Percentiles rank a stretch among this genome's conserved stretches.
Evolutionary conservation across 441 rosid genomes (phyloP).

Genomic region (Gossypium schwendimanii): DNA sequence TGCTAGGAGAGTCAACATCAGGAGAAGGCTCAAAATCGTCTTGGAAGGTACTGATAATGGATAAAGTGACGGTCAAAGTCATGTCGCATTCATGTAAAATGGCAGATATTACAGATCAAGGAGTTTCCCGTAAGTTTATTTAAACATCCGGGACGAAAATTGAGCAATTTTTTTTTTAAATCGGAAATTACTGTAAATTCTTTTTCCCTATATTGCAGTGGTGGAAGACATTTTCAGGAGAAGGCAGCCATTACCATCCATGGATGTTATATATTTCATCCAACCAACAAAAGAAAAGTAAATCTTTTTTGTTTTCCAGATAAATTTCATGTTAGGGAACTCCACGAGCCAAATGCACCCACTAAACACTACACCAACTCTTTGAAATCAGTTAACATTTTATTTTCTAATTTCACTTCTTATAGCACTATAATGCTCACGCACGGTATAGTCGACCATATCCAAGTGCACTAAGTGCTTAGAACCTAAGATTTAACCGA

Average conservation of each 20-base stretch:
- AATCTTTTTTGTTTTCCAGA: background rate
- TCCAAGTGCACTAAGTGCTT: too few species aligned
- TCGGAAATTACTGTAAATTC: conserved; percentile 1
- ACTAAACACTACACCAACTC: too few species aligned
- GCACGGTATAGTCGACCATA: too few species aligned
- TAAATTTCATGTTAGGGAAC: background rate
- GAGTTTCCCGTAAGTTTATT: conserved; percentile 66
- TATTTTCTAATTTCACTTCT: too few species aligned
- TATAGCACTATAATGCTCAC: too few species aligned
- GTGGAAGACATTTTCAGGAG: conserved; percentile 67
- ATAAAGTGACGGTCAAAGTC: conserved; percentile 84
- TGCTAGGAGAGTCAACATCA: conserved; percentile 73
- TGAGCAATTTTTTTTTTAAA: background rate
- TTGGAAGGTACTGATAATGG: conserved; percentile 98
- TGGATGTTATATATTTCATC: conserved; percentile 63
- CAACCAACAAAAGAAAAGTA: conserved; percentile 71
- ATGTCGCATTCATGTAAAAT: conserved; percentile 89
- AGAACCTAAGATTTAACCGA: too few species aligned
- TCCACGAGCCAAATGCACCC: too few species aligned
- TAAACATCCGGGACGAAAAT: background rate
- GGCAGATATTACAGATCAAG: conserved; percentile 95
- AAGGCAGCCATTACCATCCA: conserved; percentile 61
- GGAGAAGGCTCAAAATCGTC: conserved; percentile 57
- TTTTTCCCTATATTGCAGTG: conserved; percentile 33
- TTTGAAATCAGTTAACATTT: too few species aligned